phyloP scores from a whole-genome alignment of 441 rosid species.

The Populus trichocarpa region DNA sequence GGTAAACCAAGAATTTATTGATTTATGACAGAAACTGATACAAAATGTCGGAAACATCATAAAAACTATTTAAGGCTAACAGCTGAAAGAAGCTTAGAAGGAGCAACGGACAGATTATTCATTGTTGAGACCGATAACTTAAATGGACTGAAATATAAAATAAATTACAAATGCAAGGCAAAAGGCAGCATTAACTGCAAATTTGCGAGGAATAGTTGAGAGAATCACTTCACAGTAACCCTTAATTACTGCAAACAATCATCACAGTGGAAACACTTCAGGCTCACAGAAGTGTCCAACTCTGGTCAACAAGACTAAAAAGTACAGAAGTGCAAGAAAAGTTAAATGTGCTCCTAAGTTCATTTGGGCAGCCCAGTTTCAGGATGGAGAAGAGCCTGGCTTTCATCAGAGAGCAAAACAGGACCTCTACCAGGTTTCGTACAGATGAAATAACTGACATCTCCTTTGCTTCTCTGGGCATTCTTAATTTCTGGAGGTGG shows the following conservation, averaged over 20 bases:
- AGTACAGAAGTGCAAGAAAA: not conserved
- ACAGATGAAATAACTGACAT: constrained; percentile 82
- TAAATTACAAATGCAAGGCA: constrained; percentile 10
- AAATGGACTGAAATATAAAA: not conserved
- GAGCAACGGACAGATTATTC: constrained; percentile 16
- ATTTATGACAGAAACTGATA: not conserved
- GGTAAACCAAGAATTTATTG: not conserved
- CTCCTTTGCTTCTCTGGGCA: constrained; percentile 61
- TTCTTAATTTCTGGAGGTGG: constrained; percentile 57
- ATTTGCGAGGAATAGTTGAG: not conserved
- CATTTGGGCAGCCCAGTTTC: constrained; percentile 69
- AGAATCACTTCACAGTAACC: constrained; percentile 4
- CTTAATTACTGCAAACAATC: not conserved
- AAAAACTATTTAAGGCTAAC: not conserved
- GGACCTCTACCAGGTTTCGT: constrained; percentile 91
- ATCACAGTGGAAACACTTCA: not conserved
- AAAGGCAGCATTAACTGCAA: constrained; percentile 15
- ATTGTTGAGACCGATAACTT: not conserved
- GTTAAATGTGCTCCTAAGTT: constrained; percentile 2
- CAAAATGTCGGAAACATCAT: not conserved
- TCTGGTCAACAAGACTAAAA: not conserved
- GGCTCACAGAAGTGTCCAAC: not conserved
- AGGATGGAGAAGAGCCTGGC: constrained; percentile 62
- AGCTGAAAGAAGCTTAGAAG: not conserved
- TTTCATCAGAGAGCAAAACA: constrained; percentile 52